Evolutionary conservation across 164 flowering plant genomes (phyloP), one percentile per base, ranked within the genome.

Genomic region (Dillenia turbinata): DNA sequence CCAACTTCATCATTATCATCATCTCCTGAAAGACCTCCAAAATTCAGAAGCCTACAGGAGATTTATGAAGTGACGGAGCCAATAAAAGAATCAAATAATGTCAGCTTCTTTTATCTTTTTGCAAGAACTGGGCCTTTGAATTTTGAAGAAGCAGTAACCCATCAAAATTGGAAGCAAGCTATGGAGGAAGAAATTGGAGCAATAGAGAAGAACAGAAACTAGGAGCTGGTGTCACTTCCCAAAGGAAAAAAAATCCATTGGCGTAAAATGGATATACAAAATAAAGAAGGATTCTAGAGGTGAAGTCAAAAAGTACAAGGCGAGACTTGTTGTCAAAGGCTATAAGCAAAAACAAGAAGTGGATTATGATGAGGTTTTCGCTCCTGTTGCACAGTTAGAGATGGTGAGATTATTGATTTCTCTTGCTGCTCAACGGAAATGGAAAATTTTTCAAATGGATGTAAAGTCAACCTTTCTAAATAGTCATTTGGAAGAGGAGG

Each of bases 351-450:
- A 10, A 17, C 22, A 13, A 24, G 22, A 3, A 17, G 15, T 17
- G 56, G 33, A 54, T 24, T 54, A 10, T 53, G 56, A 16, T 53
- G 56, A 53, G 17, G 56, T 16, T 12, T 53, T 53, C 2, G 56
- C 56, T 11, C 56, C 56, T 43, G 22, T 19, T 19, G 22, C 22
- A 19, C 22, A 3, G 33, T 26, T 26, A 26, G 5, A 26, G 33
- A 2, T 3, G 2, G 33, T 26, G 5, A 26, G 33, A 26, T 26
- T 26, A 26, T 26, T 26, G 3, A 26, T 26, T 26, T 26, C 33
- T 26, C 33, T 26, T 2, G 3, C 33, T 26, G 33, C 33, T 26
- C 33, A 2, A 5, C 5, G 33, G 3, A 26, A 26, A 26, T 26
- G 33, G 33, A 26, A 5, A 26, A 26, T 26, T 26, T 26, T 26